phyloP scores from a whole-genome alignment of 2,329 filamentous ascomycete species.

The Iodosphaeria phyllophila region DNA sequence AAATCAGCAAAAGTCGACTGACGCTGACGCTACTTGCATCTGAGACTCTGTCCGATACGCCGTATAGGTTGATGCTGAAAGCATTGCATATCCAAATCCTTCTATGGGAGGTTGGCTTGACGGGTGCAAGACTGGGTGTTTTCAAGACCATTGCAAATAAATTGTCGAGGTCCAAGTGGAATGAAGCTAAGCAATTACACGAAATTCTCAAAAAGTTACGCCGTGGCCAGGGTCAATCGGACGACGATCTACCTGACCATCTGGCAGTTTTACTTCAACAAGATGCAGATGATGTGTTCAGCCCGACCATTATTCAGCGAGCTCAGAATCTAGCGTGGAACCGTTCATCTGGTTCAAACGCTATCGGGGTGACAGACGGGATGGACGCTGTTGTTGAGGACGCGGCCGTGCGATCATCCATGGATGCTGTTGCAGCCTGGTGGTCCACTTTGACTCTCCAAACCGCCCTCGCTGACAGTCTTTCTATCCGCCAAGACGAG shows the following conservation, averaged over 20 bases:
- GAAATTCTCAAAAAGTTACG: conserved; percentile 24
- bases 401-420: conserved; percentile 62
- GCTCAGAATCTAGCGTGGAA: conserved; percentile 87
- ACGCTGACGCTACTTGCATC: conserved; percentile 77
- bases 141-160: conserved; percentile 55
- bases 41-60: conserved; percentile 68
- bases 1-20: conserved; percentile 75
- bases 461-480: conserved; percentile 42
- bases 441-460: conserved; percentile 63
- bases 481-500: conserved; percentile 33
- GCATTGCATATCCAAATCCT: conserved; percentile 81
- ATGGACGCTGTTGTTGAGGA: conserved; percentile 78
- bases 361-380: conserved; percentile 43
- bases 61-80: conserved; percentile 73
- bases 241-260: conserved; percentile 58
- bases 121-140: conserved; percentile 41
- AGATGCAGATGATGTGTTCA: conserved; percentile 68
- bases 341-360: conserved; percentile 49
- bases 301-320: conserved; percentile 59
- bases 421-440: conserved; percentile 86
- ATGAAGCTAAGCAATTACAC: conserved; percentile 52
- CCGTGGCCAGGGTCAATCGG: conserved; percentile 24
- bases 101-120: conserved; percentile 57
- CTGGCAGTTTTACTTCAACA: conserved; percentile 57
- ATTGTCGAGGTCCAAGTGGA: conserved; percentile 63